Conservation (phyloP, 306 rosid genomes). For the Cucumis melo region DNA sequence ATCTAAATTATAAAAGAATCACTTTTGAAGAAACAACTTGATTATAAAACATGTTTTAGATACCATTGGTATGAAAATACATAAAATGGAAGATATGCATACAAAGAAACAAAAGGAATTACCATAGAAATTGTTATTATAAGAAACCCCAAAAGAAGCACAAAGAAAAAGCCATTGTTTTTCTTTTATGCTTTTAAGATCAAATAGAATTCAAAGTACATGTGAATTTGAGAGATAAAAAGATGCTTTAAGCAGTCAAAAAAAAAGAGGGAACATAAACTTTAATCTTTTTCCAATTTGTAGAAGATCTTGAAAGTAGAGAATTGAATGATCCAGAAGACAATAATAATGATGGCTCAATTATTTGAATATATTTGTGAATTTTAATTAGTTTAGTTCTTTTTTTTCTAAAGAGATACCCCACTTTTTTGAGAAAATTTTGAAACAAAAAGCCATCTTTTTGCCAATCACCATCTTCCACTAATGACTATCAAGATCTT, state of each 20-base stretch:
- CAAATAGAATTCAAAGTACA: conserved; percentile 1
- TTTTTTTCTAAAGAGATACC: neutral
- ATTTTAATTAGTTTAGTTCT: neutral
- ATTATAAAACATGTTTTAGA: no score
- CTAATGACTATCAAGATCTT: neutral
- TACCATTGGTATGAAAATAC: neutral
- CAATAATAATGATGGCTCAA: neutral
- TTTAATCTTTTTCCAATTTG: neutral
- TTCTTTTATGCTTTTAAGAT: neutral
- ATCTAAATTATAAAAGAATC: no score
- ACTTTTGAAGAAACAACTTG: no score
- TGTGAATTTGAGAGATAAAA: neutral
- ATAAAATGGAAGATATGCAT: neutral
- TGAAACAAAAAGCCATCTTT: neutral
- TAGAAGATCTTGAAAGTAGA: neutral
- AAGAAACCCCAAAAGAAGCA: neutral
- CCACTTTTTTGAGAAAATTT: neutral
- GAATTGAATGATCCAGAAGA: neutral
- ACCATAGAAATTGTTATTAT: neutral
- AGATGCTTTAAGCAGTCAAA: neutral
- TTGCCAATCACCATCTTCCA: conserved; percentile 2
- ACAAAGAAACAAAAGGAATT: neutral
- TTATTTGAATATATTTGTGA: conserved; percentile 1
- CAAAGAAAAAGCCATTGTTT: neutral
- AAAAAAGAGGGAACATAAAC: neutral